A percentile compares a stretch with the other conserved stretches of the same genome.
phyloP scores from a whole-genome alignment of 2,329 filamentous ascomycete species.

The Sclerotinia trifoliorum region DNA sequence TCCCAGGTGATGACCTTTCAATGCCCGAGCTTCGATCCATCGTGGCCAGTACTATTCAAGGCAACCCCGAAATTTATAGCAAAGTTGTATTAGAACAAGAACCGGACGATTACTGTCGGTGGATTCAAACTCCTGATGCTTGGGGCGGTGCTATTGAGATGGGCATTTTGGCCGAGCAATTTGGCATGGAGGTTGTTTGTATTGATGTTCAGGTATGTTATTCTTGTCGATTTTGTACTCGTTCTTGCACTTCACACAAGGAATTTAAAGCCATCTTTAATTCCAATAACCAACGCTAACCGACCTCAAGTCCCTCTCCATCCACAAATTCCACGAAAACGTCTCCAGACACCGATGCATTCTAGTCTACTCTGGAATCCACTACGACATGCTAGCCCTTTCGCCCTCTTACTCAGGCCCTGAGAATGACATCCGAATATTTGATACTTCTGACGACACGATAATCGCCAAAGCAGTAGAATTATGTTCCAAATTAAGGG shows the following conservation, averaged over 20 bases:
- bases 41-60: constrained; percentile 75
- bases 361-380: constrained; percentile 86
- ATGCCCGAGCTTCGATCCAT: constrained; percentile 74
- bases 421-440: constrained; percentile 63
- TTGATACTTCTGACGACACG: constrained; percentile 56
- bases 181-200: constrained; percentile 80
- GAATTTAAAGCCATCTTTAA: not conserved
- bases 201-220: constrained; percentile 67
- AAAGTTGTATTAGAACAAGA: constrained; percentile 71
- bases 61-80: constrained; percentile 69
- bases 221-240: not conserved
- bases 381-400: constrained; percentile 85
- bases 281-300: constrained; percentile 40
- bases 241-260: not conserved
- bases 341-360: constrained; percentile 57
- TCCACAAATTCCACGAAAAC: constrained; percentile 74
- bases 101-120: constrained; percentile 73
- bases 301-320: constrained; percentile 47
- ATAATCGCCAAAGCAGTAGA: constrained; percentile 67
- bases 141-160: constrained; percentile 95
- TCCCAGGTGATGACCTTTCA: constrained; percentile 57
- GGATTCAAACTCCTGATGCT: constrained; percentile 75
- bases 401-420: constrained; percentile 59
- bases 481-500: constrained; percentile 64
- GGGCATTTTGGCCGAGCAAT: constrained; percentile 78